Base-by-base conservation (phyloP, 2,329 filamentous ascomycete species). In the Fusarium buxicola region DNA sequence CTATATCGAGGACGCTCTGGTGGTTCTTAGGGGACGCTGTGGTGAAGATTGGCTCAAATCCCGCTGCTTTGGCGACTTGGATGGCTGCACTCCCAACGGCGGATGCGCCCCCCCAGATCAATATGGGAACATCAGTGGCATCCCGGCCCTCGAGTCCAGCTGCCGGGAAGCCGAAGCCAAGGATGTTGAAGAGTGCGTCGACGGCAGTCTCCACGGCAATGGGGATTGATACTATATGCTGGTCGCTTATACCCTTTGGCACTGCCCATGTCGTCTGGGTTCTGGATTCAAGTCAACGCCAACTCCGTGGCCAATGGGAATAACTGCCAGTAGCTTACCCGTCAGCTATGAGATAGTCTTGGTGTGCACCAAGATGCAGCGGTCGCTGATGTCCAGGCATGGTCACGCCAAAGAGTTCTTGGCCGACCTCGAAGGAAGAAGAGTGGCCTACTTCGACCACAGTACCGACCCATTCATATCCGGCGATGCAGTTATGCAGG, bases 1-100 rank as follows among this genome's bases (percentile, higher is more conserved):
- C 60, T 3, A 63, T 30, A 1, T 16, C 10, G 21, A 30, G 35
- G 10, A 63, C 8, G 2, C 5, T 12, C 0, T 38, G 21, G 8
- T 63, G 60, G 0, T 63, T 63, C 5, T 60, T 38, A 1, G 44
- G 27, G 3, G 60, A 63, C 0, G 59, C 60, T 2, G 60, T 63
- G 0, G 39, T 46, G 10, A 63, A 32, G 1, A 63, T 55, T 2
- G 60, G 43, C 2, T n/a, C 12, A 12, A 63, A 46, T 1, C 60
- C 60, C 6, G 47, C 55, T 11, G 39, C 59, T 21, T 60, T 60
- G 5, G 60, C 44, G 0, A 63, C 13, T 9, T 63, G 60, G 0
- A 60, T 25, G 3, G 59, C 55, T 9, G 55, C 60, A 5, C 60
- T 48, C 0, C 60, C 60, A 1, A 63, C 60, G 2, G 24, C 21